These are phyloP conservation scores for Physcomitrellopsis africana DNA, from an alignment of 225 moss, liverwort and hornwort genomes.

Conservation along the genomic window DNA sequence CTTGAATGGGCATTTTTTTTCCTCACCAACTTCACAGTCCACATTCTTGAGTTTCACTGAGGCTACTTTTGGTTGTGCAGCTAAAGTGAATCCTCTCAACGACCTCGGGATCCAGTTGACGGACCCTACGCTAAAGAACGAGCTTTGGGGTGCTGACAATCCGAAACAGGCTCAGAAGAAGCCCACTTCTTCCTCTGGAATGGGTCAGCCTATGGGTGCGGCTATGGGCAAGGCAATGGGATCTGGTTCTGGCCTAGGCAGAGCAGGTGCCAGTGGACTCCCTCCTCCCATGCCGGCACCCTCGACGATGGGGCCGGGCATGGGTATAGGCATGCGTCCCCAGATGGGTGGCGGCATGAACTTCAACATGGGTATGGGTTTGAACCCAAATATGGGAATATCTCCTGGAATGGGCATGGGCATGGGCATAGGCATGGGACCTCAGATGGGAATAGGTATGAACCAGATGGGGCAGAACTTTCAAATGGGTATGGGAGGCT, in stretches of 20 bases:
- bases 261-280: slow-evolving; percentile 68
- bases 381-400: slow-evolving; percentile 50
- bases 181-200: slow-evolving; percentile 44
- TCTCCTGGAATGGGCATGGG: slow-evolving; percentile 47
- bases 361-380: slow-evolving; percentile 39
- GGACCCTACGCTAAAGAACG: slow-evolving; percentile 75
- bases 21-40: background rate
- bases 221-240: slow-evolving; percentile 95
- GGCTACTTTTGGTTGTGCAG: slow-evolving; percentile 38
- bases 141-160: slow-evolving; percentile 71
- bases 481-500: slow-evolving; percentile 80
- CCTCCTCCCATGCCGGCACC: slow-evolving; percentile 54
- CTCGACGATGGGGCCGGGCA: slow-evolving; percentile 50
- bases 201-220: slow-evolving; percentile 43
- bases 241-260: slow-evolving; percentile 82
- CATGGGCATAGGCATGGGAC: slow-evolving; percentile 63
- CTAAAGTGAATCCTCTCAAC: slow-evolving; percentile 95
- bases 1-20: too few species aligned
- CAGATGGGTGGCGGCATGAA: too few species aligned
- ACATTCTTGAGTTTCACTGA: background rate
- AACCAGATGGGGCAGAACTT: slow-evolving; percentile 59
- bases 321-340: slow-evolving; percentile 39
- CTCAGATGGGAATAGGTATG: slow-evolving; percentile 42
- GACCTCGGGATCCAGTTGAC: slow-evolving; percentile 94
- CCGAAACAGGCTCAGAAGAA: slow-evolving; percentile 81